These are phyloP conservation scores for Astraeus odoratus DNA, from an alignment of 768 basidiomycete species.

Conservation along the genomic window DNA sequence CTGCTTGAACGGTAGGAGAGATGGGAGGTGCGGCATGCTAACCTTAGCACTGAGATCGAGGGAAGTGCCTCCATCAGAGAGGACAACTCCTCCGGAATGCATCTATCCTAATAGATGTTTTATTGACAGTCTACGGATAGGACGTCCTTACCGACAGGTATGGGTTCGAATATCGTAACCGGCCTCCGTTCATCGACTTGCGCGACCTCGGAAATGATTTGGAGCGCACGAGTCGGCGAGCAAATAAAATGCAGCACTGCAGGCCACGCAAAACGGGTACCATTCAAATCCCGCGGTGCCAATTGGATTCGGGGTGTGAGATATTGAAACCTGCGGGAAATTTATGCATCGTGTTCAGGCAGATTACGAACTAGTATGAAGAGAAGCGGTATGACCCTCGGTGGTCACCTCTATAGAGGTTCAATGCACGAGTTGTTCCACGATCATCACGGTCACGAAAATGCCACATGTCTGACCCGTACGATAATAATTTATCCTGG, in stretches of 20 bases:
- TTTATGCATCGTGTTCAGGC: slow-evolving; percentile 6
- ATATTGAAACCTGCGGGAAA: slow-evolving; percentile 61
- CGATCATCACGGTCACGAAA: slow-evolving; percentile 53
- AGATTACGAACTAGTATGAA: slow-evolving; percentile 2
- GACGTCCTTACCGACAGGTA: slow-evolving; percentile 51
- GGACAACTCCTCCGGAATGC: slow-evolving; percentile 73
- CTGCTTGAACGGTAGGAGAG: not conserved
- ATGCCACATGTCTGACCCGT: slow-evolving; percentile 73
- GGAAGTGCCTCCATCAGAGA: slow-evolving; percentile 54
- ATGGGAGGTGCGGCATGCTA: slow-evolving; percentile 3
- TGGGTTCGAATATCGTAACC: slow-evolving; percentile 74
- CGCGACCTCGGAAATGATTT: slow-evolving; percentile 59
- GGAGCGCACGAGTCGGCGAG: slow-evolving; percentile 63
- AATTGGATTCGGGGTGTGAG: slow-evolving; percentile 64
- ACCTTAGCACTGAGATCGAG: slow-evolving; percentile 65
- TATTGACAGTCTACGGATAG: not conserved
- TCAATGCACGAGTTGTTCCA: slow-evolving; percentile 67
- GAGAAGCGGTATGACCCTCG: slow-evolving; percentile 44
- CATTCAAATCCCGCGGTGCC: slow-evolving; percentile 59
- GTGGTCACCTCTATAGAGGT: slow-evolving; percentile 66
- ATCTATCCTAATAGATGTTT: slow-evolving; percentile 49
- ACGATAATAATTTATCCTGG: slow-evolving; percentile 46
- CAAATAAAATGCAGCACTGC: slow-evolving; percentile 75
- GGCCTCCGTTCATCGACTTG: slow-evolving; percentile 55
- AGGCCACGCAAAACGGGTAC: slow-evolving; percentile 45